phyloP scores from a whole-genome alignment of 345 rosid species.

The Brassica juncea region DNA sequence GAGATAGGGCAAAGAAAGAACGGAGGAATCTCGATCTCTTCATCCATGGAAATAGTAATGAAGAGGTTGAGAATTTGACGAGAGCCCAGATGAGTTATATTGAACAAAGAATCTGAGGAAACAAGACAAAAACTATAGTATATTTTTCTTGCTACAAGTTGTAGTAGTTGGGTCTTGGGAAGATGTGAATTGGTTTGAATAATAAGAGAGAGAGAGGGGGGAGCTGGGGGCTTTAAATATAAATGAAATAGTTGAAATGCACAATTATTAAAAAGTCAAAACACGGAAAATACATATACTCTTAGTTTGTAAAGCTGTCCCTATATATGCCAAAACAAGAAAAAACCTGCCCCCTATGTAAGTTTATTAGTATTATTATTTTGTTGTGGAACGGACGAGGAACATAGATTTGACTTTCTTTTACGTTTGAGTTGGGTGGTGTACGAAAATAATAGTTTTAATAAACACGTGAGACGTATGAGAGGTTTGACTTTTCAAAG shows the following conservation, averaged over 20 bases:
- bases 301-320: conserved; percentile 14
- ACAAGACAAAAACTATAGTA: not conserved
- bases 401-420: conserved; percentile 38
- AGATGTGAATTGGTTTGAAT: conserved; percentile 50
- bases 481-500: conserved; percentile 50
- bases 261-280: conserved; percentile 53
- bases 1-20: conserved; percentile 77
- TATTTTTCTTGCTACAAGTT: conserved; percentile 18
- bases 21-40: conserved; percentile 62
- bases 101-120: conserved; percentile 9
- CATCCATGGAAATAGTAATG: conserved; percentile 44
- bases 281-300: conserved; percentile 48
- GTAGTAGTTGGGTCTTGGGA: conserved; percentile 32
- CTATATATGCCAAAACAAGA: conserved; percentile 12
- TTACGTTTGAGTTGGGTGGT: conserved; percentile 16
- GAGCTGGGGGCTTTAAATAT: conserved; percentile 37
- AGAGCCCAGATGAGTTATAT: conserved; percentile 27
- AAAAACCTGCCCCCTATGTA: conserved; percentile 16
- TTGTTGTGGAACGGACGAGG: conserved; percentile 25
- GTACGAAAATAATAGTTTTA: conserved; percentile 10
- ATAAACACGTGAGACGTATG: conserved; percentile 25
- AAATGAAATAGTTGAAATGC: not conserved
- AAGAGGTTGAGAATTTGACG: conserved; percentile 6
- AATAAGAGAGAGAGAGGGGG: conserved; percentile 16
- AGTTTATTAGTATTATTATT: not conserved